Base-by-base conservation (phyloP, 2,329 filamentous ascomycete species). In the Pseudohalonectria lignicola region DNA sequence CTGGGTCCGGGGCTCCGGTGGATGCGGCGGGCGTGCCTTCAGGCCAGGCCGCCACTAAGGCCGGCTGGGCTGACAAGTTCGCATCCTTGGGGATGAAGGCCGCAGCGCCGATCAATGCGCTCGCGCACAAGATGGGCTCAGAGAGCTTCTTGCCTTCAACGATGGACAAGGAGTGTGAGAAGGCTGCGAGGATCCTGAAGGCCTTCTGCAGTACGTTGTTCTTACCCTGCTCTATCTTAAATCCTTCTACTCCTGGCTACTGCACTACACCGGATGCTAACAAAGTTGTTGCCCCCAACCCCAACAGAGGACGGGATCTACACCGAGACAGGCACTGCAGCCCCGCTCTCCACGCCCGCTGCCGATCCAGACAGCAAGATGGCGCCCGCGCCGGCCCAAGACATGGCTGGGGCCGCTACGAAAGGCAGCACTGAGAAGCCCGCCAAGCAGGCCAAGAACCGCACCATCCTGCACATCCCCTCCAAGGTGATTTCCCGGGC, bases 111-210 rank as follows among this genome's bases (percentile, higher is more conserved):
- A 79, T 94, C 52, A 94, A 94, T 54, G 77, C 71, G 42, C 59
- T 94, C 17, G 85, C 81, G 13, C 86, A 93, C 60, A 86, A 82
- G 59, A 67, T 94, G 28, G 86, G 86, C n/a, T 62, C 61, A 34
- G 86, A 94, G 59, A 82, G 84, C 17, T 94, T 94, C 59, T 82
- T 88, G 73, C 87, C 87, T 1, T 85, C 82, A 39, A 80, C 81
- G 1, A 66, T 94, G 46, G 87, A 94, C 54, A 86, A 86, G 57
- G 88, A 94, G 63, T 83, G 82, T 49, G 86, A 94, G 60, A 94
- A 94, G 64, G 86, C 86, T 1, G 86, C 87, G 25, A 68, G 84
- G 11, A 94, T 94, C 34, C 57, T 94, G 19, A 76, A 75, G 53
- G 83, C 79, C 45, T 95, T 95, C 60, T 94, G 86, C 66, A 92